Conservation (phyloP, 192 early-diverging fungal species). For the Coemansia sp. region DNA sequence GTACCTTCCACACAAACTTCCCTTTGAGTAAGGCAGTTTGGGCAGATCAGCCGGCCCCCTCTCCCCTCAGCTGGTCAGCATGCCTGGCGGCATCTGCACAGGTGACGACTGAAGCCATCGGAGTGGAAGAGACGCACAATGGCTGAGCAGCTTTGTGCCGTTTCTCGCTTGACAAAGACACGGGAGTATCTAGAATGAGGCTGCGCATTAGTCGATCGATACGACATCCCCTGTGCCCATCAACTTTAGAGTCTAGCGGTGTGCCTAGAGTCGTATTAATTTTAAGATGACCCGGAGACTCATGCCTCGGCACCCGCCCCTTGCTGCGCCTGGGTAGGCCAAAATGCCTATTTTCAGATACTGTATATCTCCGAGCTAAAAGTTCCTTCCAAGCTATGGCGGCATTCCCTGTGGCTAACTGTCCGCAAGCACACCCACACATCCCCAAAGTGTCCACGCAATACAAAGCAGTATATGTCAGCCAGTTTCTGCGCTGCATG, state of each 20-base stretch:
- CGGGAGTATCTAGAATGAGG: neutral
- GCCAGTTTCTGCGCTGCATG: neutral
- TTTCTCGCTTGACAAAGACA: neutral
- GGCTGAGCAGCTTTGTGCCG: neutral
- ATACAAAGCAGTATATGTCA: neutral
- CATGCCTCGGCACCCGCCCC: neutral
- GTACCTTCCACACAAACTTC: neutral
- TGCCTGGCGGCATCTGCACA: constrained; percentile 1
- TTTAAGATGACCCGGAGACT: neutral
- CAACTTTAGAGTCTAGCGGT: neutral
- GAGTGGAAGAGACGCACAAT: neutral
- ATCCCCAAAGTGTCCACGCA: neutral
- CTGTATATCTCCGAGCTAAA: neutral
- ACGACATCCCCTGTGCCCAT: neutral
- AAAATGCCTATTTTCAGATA: neutral
- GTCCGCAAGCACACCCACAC: neutral
- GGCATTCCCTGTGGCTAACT: neutral
- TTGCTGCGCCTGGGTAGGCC: neutral
- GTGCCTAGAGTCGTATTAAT: constrained; percentile 5
- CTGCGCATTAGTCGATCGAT: constrained; percentile 1
- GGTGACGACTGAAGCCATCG: neutral
- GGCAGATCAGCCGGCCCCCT: constrained; percentile 1
- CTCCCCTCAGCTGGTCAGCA: neutral
- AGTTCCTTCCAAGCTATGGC: neutral
- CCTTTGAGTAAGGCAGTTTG: neutral